phyloP scores from a whole-genome alignment of 2,329 filamentous ascomycete species.

The Colletotrichum melonis region DNA sequence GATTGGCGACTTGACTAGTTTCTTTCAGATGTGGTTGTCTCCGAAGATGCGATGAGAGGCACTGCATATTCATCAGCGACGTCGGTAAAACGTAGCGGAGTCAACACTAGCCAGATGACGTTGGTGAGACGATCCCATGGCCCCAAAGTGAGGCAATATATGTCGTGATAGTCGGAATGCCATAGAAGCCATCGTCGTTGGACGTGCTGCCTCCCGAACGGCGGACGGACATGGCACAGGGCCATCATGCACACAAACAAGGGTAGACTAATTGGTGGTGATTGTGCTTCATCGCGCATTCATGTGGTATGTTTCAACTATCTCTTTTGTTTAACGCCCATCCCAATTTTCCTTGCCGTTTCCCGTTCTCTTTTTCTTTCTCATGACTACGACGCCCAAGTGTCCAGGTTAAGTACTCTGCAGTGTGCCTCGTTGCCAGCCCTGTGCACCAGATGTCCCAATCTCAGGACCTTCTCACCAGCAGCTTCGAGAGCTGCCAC shows the following conservation, averaged over 20 bases:
- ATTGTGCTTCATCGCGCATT: background rate
- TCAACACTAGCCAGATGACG: background rate
- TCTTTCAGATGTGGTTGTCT: too few species aligned
- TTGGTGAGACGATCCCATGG: background rate
- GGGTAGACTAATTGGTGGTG: background rate
- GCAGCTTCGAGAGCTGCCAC: constrained; percentile 68
- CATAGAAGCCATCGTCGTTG: background rate
- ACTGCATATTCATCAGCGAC: background rate
- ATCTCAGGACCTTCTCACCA: constrained; percentile 81
- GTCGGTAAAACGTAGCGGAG: background rate
- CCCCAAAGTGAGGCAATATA: background rate
- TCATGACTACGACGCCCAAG: constrained; percentile 44
- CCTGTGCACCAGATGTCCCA: constrained; percentile 77
- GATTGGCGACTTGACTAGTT: too few species aligned
- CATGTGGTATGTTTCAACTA: constrained; percentile 5
- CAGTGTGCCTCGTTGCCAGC: constrained; percentile 56
- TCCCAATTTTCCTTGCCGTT: background rate
- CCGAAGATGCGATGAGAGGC: too few species aligned
- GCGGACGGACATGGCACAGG: background rate
- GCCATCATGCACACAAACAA: background rate
- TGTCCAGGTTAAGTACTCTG: constrained; percentile 68
- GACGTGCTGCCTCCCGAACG: background rate
- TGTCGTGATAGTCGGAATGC: background rate
- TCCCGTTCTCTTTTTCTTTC: background rate
- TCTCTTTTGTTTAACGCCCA: constrained; percentile 18